phyloP scores from a whole-genome alignment of 2,329 filamentous ascomycete genomes.

The Neopestalotiopsis sp. region DNA sequence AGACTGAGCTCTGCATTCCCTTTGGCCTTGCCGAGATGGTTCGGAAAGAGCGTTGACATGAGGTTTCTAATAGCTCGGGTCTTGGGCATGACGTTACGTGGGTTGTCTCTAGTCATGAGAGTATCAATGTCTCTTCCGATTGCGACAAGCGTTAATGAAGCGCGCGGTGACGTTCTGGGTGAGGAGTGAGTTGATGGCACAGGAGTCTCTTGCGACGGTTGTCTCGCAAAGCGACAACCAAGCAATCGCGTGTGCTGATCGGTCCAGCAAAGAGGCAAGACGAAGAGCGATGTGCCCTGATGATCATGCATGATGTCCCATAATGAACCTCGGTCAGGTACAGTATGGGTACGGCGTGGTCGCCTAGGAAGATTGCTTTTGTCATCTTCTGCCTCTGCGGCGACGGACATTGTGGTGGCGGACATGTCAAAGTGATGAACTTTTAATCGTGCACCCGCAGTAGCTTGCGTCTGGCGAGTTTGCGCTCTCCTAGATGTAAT shows the following conservation, averaged over 20 bases:
- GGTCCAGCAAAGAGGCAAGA: constrained; percentile 62
- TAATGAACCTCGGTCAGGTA: constrained; percentile 54
- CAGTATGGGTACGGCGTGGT: constrained; percentile 37
- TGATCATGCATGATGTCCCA: constrained; percentile 58
- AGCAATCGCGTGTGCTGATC: constrained; percentile 56
- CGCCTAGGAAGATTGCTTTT: constrained; percentile 31
- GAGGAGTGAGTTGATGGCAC: constrained; percentile 43
- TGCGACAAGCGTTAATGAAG: constrained; percentile 47
- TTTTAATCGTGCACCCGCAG: neutral
- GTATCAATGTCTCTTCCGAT: constrained; percentile 51
- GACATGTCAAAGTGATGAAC: constrained; percentile 15
- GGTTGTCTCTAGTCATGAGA: constrained; percentile 43
- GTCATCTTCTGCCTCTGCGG: constrained; percentile 3
- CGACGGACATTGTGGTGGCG: constrained; percentile 16
- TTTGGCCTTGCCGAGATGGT: constrained; percentile 36
- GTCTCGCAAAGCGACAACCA: constrained; percentile 50
- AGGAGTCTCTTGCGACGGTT: constrained; percentile 47
- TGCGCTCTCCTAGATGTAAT: neutral
- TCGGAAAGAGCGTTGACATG: constrained; percentile 50
- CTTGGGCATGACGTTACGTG: constrained; percentile 39
- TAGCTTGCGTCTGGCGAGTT: neutral
- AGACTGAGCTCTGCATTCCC: constrained; percentile 50
- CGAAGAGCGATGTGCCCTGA: constrained; percentile 52
- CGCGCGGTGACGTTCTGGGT: constrained; percentile 41
- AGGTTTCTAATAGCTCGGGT: constrained; percentile 49